Evolutionary conservation across 495 filamentous ascomycete genomes (phyloP).

Genomic region (Beverwykella pulmonaria): DNA sequence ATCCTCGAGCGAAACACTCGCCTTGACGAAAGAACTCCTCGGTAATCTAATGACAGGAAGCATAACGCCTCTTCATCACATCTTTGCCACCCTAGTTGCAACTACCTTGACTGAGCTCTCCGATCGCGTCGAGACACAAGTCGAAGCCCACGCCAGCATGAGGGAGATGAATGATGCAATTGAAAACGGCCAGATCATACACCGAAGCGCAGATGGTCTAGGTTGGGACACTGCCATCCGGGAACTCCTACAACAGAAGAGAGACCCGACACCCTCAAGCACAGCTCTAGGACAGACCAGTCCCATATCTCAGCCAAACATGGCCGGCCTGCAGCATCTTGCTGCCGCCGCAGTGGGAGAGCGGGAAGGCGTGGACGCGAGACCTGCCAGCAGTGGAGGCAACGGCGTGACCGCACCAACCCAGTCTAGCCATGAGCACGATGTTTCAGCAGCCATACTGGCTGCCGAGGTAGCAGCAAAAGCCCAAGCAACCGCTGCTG

Average conservation of each 20-base stretch:
- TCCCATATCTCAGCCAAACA: conserved; percentile 27
- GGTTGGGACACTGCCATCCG: conserved; percentile 35
- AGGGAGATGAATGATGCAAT: conserved; percentile 37
- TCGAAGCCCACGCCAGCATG: conserved; percentile 32
- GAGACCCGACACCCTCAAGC: conserved; percentile 2
- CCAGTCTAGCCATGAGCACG: conserved; percentile 8
- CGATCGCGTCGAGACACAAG: conserved; percentile 34
- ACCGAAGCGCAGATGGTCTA: conserved; percentile 18
- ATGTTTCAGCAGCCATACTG: conserved; percentile 25
- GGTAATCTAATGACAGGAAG: conserved; percentile 10
- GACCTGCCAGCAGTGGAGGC: conserved; percentile 29
- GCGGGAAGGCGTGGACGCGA: conserved; percentile 32
- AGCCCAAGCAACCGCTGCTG: conserved; percentile 36
- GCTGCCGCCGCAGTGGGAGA: conserved; percentile 38
- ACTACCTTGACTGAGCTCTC: conserved; percentile 32
- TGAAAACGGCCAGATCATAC: conserved; percentile 26
- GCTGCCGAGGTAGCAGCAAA: conserved; percentile 33
- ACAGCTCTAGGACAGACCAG: conserved; percentile 7
- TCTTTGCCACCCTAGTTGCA: conserved; percentile 34
- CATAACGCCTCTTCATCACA: conserved; percentile 31
- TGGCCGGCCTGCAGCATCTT: conserved; percentile 38
- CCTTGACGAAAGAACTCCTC: conserved; percentile 24
- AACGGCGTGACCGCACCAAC: conserved; percentile 7
- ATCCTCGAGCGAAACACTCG: conserved; percentile 21
- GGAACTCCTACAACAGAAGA: conserved; percentile 32